These are phyloP conservation scores for Backusella circina DNA, from an alignment of 192 early-diverging fungal genomes.

Conservation along the genomic window DNA sequence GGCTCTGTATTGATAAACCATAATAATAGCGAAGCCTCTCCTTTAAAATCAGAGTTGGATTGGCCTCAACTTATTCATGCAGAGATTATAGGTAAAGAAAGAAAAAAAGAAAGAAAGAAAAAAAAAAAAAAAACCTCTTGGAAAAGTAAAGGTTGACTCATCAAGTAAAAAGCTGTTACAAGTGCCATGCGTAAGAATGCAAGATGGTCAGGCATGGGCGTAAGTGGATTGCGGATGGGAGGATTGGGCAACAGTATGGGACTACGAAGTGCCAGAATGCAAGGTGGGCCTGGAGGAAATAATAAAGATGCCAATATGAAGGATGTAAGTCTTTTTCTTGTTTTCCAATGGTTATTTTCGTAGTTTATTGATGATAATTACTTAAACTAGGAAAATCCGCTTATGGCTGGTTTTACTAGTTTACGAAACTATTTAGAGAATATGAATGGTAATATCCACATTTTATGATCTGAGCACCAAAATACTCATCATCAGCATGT, in stretches of 20 bases:
- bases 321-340: constrained; percentile 34
- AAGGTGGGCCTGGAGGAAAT: constrained; percentile 6
- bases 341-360: not conserved
- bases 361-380: not conserved
- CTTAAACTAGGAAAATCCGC: constrained; percentile 50
- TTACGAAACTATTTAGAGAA: constrained; percentile 56
- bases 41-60: constrained; percentile 49
- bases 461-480: too few species aligned
- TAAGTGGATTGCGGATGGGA: constrained; percentile 54
- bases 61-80: constrained; percentile 71
- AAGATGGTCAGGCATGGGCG: constrained; percentile 66
- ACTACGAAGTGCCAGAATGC: constrained; percentile 37
- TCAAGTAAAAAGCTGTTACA: constrained; percentile 45
- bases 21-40: not conserved
- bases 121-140: not conserved
- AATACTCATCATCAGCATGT: too few species aligned
- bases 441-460: constrained; percentile 46
- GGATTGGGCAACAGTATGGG: constrained; percentile 59
- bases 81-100: constrained; percentile 56
- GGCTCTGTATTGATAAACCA: not conserved
- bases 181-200: constrained; percentile 81
- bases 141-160: not conserved
- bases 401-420: constrained; percentile 68
- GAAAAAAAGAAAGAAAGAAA: too few species aligned
- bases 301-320: constrained; percentile 40